Percentiles rank a stretch among this genome's conserved stretches.
phyloP scores from a whole-genome alignment of 805 yeast genomes.

The Saturnispora diversa region DNA sequence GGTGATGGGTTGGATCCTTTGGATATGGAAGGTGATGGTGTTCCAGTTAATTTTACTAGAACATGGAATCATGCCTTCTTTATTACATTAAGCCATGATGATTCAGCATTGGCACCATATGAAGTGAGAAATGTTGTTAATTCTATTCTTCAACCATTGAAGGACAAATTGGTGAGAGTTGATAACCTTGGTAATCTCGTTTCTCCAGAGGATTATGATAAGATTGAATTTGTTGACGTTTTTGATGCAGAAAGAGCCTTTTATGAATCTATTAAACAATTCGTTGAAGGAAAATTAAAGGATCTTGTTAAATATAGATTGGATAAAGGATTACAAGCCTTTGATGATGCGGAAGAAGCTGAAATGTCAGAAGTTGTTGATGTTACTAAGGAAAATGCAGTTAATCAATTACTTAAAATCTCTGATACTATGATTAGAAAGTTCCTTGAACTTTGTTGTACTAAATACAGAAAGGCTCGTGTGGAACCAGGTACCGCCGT shows the following conservation, averaged over 20 bases:
- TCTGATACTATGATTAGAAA: constrained; percentile 49
- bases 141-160: constrained; percentile 52
- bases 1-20: constrained; percentile 98
- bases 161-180: constrained; percentile 48
- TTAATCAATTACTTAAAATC: constrained; percentile 60
- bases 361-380: constrained; percentile 14
- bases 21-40: constrained; percentile 99
- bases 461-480: constrained; percentile 78
- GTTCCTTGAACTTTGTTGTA: constrained; percentile 69
- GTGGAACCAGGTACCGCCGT: constrained; percentile 99
- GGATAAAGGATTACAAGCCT: constrained; percentile 35
- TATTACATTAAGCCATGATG: constrained; percentile 53
- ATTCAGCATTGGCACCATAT: constrained; percentile 57
- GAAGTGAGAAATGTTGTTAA: constrained; percentile 53
- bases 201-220: constrained; percentile 35
- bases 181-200: constrained; percentile 64
- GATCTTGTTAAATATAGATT: constrained; percentile 50
- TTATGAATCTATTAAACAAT: constrained; percentile 66
- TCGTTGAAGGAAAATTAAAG: constrained; percentile 47
- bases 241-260: constrained; percentile 82
- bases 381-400: constrained; percentile 34
- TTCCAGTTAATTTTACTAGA: constrained; percentile 86
- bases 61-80: constrained; percentile 91
- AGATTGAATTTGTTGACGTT: constrained; percentile 68
- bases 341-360: constrained; percentile 36